phyloP scores from a whole-genome alignment of 2,329 filamentous ascomycete species.

The Emericellopsis atlantica region DNA sequence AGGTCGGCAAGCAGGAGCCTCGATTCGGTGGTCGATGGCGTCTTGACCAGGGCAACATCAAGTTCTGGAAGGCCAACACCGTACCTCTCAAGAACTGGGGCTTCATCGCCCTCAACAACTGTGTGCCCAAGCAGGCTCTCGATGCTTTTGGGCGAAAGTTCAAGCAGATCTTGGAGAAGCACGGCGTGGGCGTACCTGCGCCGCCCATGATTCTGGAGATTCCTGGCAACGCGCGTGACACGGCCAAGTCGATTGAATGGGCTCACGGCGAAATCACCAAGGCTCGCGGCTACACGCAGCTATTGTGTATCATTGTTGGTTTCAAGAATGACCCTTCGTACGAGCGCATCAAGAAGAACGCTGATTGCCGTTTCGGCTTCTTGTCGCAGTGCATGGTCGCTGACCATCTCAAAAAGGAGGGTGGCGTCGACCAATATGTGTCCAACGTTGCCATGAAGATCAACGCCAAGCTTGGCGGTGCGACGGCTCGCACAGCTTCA shows the following conservation, averaged over 20 bases:
- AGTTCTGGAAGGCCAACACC: conserved; percentile 54
- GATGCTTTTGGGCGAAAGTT: conserved; percentile 26
- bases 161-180: conserved; percentile 28
- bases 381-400: conserved; percentile 60
- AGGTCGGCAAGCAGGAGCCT: conserved; percentile 36
- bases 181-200: conserved; percentile 30
- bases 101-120: conserved; percentile 51
- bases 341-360: conserved; percentile 76
- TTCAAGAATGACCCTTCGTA: conserved; percentile 64
- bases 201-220: conserved; percentile 21
- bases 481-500: conserved; percentile 40
- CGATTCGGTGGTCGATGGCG: conserved; percentile 71
- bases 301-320: conserved; percentile 68
- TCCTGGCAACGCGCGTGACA: conserved; percentile 19
- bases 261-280: conserved; percentile 37
- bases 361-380: conserved; percentile 74
- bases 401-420: not conserved
- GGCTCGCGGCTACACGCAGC: conserved; percentile 46
- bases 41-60: conserved; percentile 53
- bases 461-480: conserved; percentile 86
- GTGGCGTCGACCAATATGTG: conserved; percentile 64
- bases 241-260: conserved; percentile 35
- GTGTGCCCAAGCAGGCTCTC: conserved; percentile 25
- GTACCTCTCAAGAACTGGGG: conserved; percentile 61
- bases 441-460: conserved; percentile 96